Percentiles rank a stretch among this genome's conserved stretches.
These are phyloP conservation scores for Pinus tabuliformis DNA, from an alignment of 75 land plant genomes.

Conservation along the genomic window DNA sequence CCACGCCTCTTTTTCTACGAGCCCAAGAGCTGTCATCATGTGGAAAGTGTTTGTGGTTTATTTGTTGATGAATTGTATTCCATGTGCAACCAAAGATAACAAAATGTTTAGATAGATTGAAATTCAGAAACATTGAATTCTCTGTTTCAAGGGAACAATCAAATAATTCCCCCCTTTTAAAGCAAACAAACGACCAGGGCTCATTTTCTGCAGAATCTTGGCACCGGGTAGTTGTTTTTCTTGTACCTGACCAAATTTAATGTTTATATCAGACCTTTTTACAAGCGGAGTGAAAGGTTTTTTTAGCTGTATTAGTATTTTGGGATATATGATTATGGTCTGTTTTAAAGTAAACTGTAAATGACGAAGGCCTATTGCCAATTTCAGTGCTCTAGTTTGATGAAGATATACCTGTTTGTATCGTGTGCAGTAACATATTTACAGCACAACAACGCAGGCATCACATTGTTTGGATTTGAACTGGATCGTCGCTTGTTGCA, in stretches of 20 bases:
- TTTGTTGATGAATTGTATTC: no score
- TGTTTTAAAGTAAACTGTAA: background rate
- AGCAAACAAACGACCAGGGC: background rate
- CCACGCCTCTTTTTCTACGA: no score
- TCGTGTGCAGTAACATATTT: constrained; percentile 59
- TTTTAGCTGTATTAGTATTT: background rate
- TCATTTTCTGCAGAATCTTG: background rate
- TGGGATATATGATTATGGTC: no score
- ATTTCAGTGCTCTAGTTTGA: background rate
- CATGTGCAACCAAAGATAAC: no score
- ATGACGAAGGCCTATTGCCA: background rate
- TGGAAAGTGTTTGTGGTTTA: no score
- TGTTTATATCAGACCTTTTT: background rate
- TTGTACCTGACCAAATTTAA: background rate
- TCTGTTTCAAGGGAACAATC: no score
- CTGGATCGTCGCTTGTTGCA: constrained; percentile 59
- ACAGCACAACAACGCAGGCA: constrained; percentile 58
- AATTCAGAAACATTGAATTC: background rate
- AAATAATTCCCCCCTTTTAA: no score
- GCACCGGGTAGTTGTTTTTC: background rate
- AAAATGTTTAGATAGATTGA: no score
- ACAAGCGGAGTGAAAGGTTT: background rate
- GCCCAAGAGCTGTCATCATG: no score
- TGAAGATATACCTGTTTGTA: background rate
- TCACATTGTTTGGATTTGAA: constrained; percentile 40